These are phyloP conservation scores for Macrophomina pseudophaseolina DNA, from an alignment of 2,329 filamentous ascomycete genomes.

Conservation along the genomic window DNA sequence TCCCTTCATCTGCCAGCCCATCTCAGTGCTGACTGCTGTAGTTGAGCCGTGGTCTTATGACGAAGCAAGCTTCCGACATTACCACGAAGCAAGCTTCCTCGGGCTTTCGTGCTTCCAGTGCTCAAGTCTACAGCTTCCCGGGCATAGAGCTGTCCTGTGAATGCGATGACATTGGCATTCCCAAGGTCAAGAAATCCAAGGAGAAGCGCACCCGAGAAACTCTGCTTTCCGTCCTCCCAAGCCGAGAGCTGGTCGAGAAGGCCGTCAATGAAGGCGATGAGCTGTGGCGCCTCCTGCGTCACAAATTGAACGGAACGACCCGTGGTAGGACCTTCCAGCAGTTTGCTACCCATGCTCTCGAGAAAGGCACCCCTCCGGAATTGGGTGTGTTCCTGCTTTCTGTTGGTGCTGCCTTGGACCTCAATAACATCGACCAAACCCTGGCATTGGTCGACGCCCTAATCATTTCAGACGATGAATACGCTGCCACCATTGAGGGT, in stretches of 20 bases:
- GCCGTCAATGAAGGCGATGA: constrained; percentile 37
- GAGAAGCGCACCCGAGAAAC: constrained; percentile 43
- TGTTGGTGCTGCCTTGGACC: constrained; percentile 46
- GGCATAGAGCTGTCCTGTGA: constrained; percentile 8
- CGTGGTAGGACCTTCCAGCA: constrained; percentile 43
- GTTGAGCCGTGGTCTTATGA: constrained; percentile 8
- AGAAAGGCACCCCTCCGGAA: constrained; percentile 47
- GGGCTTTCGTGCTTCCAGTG: neutral
- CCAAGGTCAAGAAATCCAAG: constrained; percentile 32
- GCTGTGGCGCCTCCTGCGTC: constrained; percentile 51
- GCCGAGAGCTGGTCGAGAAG: constrained; percentile 38
- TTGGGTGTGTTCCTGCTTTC: constrained; percentile 44
- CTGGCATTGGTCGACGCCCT: constrained; percentile 54
- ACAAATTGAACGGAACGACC: constrained; percentile 49
- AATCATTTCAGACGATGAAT: constrained; percentile 57
- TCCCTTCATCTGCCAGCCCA: neutral
- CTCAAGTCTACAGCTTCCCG: neutral
- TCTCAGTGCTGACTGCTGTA: constrained; percentile 9
- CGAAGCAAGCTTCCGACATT: neutral
- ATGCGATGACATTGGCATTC: constrained; percentile 22
- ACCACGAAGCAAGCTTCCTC: neutral
- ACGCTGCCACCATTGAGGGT: constrained; percentile 56
- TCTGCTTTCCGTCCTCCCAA: constrained; percentile 41
- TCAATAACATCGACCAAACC: constrained; percentile 52
- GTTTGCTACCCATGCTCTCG: constrained; percentile 53